These are phyloP conservation scores for Juncus effusus DNA, from an alignment of 176 grass and related monocot species.

Conservation along the genomic window DNA sequence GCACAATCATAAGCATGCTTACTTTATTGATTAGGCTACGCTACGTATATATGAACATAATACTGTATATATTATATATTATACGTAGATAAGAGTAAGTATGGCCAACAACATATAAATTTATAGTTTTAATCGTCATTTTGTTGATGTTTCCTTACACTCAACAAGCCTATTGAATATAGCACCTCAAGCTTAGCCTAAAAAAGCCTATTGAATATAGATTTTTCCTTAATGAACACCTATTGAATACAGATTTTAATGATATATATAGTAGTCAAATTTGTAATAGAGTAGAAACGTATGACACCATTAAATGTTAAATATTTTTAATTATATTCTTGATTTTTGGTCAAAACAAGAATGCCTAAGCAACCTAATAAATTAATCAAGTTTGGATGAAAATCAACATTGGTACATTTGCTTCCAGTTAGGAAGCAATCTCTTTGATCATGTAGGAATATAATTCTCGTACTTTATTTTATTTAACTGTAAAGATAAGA, in stretches of 20 bases:
- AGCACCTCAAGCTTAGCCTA: no score
- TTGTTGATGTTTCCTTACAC: conserved; percentile 14
- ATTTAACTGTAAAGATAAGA: no score
- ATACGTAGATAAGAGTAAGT: neutral
- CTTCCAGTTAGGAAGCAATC: conserved; percentile 26
- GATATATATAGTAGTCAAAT: neutral
- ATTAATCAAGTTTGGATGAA: conserved; percentile 9
- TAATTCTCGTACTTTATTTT: neutral
- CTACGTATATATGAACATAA: conserved; percentile 17
- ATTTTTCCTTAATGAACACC: neutral
- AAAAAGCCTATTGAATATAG: no score
- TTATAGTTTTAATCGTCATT: neutral
- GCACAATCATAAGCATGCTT: conserved; percentile 10
- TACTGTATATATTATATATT: no score
- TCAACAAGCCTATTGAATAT: neutral
- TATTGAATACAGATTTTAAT: no score
- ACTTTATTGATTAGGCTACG: conserved; percentile 16
- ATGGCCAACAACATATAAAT: neutral
- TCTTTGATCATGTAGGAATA: conserved; percentile 1
- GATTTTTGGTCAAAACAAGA: conserved; percentile 12
- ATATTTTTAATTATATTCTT: conserved; percentile 6
- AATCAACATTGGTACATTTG: neutral
- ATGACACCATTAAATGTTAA: conserved; percentile 4
- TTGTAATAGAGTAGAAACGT: neutral
- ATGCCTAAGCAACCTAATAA: conserved; percentile 13